Evolutionary conservation across 2,329 filamentous ascomycete species (phyloP).

Genomic region (Neophaeococcomyces mojaviensis): DNA sequence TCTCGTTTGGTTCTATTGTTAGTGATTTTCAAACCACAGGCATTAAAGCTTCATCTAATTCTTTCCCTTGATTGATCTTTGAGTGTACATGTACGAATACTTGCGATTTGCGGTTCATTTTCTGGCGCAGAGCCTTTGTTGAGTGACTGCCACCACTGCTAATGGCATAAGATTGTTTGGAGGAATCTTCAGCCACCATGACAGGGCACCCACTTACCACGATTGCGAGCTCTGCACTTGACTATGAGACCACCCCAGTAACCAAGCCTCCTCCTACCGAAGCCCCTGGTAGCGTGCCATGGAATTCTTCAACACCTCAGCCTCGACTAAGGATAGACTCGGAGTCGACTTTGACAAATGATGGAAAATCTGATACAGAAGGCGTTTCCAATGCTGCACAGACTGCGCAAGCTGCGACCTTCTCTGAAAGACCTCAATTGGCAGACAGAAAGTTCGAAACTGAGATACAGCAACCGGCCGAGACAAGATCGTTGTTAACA

Average conservation of each 20-base stretch:
- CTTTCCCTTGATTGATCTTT: no score
- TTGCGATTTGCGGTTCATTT: no score
- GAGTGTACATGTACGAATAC: no score
- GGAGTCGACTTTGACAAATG: background rate
- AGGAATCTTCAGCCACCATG: background rate
- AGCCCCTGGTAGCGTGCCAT: background rate
- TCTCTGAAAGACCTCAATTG: constrained; percentile 7
- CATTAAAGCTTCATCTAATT: no score
- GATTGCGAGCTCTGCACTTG: constrained; percentile 8
- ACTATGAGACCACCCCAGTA: constrained; percentile 6
- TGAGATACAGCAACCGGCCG: constrained; percentile 11
- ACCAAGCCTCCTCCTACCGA: constrained; percentile 9
- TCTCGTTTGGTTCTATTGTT: no score
- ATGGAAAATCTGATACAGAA: background rate
- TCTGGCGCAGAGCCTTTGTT: no score
- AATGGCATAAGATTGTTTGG: no score
- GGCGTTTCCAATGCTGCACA: background rate
- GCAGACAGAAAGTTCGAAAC: constrained; percentile 13
- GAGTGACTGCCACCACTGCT: no score
- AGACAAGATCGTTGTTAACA: background rate
- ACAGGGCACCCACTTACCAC: constrained; percentile 12
- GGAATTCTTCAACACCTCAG: background rate
- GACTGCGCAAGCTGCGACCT: background rate
- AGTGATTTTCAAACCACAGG: no score
- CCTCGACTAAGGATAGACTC: background rate